Conservation (phyloP, 139 green algal species). For the Marvania coccoides region DNA sequence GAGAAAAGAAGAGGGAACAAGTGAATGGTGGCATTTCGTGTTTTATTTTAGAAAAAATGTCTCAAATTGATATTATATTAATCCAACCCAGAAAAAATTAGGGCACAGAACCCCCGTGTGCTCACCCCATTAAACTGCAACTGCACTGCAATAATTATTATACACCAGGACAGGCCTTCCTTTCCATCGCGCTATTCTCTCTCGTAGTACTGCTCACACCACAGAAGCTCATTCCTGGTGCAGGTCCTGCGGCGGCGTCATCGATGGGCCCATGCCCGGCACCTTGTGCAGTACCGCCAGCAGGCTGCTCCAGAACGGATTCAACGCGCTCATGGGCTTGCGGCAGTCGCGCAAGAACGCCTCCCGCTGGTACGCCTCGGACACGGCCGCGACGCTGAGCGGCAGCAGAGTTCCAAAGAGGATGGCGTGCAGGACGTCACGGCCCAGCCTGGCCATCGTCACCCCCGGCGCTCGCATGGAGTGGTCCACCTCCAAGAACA, state of each 20-base stretch:
- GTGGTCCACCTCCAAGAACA: conserved; percentile 1
- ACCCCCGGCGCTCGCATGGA: neutral
- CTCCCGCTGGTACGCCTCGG: conserved; percentile 1
- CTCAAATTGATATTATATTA: no score
- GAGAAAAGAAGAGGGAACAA: no score
- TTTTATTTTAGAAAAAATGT: no score
- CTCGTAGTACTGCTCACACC: no score
- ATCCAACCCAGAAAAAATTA: no score
- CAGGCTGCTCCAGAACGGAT: conserved; percentile 7
- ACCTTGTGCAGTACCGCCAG: neutral
- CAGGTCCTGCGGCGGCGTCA: neutral
- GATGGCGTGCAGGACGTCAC: neutral
- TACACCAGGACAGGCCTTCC: no score
- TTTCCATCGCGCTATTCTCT: no score
- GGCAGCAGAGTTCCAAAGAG: conserved; percentile 10
- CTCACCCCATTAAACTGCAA: no score
- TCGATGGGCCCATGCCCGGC: neutral
- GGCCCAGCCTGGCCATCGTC: neutral
- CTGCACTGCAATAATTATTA: no score
- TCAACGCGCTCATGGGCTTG: conserved; percentile 4
- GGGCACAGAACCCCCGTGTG: no score
- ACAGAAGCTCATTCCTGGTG: no score
- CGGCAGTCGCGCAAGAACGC: conserved; percentile 14
- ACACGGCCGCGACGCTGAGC: neutral
- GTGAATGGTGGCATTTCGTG: no score